These are phyloP conservation scores for Globisporangium uncinulatum DNA, from an alignment of 352 stramenopile species.

Conservation along the genomic window DNA sequence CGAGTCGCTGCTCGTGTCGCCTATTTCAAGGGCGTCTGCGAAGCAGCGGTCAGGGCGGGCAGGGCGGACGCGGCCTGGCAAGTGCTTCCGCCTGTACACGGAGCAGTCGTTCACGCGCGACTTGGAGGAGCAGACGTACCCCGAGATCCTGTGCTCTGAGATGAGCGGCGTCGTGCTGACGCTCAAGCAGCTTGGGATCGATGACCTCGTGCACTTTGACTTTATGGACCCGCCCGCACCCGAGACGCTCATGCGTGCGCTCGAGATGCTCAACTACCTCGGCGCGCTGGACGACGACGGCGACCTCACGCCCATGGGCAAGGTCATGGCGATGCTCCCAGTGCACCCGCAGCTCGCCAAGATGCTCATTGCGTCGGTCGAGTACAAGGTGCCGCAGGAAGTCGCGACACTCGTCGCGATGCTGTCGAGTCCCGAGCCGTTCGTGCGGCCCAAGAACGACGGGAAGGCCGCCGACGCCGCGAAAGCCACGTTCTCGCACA, in stretches of 20 bases:
- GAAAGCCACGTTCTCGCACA: slow-evolving; percentile 94
- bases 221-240: slow-evolving; percentile 99
- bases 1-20: slow-evolving; percentile 97
- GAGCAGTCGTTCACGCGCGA: slow-evolving; percentile 97
- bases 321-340: slow-evolving; percentile 95
- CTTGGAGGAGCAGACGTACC: slow-evolving; percentile 98
- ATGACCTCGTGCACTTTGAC: slow-evolving; percentile 99
- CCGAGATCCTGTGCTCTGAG: slow-evolving; percentile 97
- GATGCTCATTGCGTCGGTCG: slow-evolving; percentile 93
- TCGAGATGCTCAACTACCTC: slow-evolving; percentile 98
- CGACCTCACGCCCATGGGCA: slow-evolving; percentile 89
- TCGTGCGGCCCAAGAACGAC: slow-evolving; percentile 95
- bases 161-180: slow-evolving; percentile 97
- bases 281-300: slow-evolving; percentile 97
- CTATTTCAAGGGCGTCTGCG: slow-evolving; percentile 95
- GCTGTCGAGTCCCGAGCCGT: slow-evolving; percentile 92
- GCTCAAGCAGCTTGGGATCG: slow-evolving; percentile 97
- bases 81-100: slow-evolving; percentile 98
- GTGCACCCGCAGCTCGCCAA: slow-evolving; percentile 97
- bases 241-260: slow-evolving; percentile 97
- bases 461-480: slow-evolving; percentile 96
- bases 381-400: slow-evolving; percentile 96
- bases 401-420: slow-evolving; percentile 97
- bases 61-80: slow-evolving; percentile 88
- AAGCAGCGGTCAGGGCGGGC: slow-evolving; percentile 92